Evolutionary conservation across 2,329 filamentous ascomycete species (phyloP).

Genomic region (Epichloe festucae): DNA sequence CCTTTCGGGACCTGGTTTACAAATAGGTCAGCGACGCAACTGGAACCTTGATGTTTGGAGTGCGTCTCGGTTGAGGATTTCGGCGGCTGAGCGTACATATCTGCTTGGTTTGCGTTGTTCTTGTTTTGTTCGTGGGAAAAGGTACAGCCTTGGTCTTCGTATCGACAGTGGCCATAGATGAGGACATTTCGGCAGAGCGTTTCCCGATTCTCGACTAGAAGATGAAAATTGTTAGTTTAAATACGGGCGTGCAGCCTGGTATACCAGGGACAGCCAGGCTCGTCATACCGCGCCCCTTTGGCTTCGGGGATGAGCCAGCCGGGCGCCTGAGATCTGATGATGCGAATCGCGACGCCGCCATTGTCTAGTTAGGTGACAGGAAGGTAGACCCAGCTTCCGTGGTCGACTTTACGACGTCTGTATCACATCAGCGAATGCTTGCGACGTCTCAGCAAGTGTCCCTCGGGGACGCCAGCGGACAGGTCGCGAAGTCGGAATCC

Average conservation of each 20-base stretch:
- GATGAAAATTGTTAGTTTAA: constrained; percentile 1
- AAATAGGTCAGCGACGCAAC: constrained; percentile 1
- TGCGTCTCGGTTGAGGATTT: background rate
- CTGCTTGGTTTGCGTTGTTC: constrained; percentile 29
- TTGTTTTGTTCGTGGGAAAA: constrained; percentile 78
- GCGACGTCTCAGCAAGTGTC: background rate
- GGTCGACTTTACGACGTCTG: constrained; percentile 32
- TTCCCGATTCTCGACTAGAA: constrained; percentile 60
- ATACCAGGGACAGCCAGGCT: background rate
- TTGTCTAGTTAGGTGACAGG: constrained; percentile 21
- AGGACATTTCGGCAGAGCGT: constrained; percentile 85
- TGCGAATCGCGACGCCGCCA: constrained; percentile 34
- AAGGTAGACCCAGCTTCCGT: constrained; percentile 18
- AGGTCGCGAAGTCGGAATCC: background rate
- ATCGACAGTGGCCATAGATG: constrained; percentile 87
- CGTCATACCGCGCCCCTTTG: constrained; percentile 40
- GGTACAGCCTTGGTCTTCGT: constrained; percentile 80
- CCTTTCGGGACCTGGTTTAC: constrained; percentile 47
- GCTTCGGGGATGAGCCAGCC: constrained; percentile 39
- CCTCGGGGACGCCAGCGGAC: background rate
- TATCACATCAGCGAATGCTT: constrained; percentile 1
- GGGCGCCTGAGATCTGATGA: constrained; percentile 36
- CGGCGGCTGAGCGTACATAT: constrained; percentile 30
- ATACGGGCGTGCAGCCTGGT: background rate
- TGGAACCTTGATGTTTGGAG: background rate